Conservation (phyloP, 169 alveolate species). For the Sarcocystis neurona region DNA sequence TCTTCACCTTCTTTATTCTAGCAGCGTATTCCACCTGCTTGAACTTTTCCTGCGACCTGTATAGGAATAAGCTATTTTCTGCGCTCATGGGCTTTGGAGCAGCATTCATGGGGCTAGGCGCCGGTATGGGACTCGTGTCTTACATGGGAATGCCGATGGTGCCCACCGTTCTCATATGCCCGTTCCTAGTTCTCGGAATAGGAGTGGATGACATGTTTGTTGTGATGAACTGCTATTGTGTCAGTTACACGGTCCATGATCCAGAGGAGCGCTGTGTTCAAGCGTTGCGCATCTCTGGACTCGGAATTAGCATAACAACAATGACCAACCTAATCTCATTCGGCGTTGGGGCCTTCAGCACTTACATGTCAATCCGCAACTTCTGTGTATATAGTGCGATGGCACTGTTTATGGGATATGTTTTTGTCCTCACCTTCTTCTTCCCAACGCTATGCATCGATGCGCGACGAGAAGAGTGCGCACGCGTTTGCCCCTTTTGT, state of each 20-base stretch:
- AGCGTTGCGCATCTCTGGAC: slow-evolving; percentile 68
- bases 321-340: slow-evolving; percentile 62
- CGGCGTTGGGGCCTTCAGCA: slow-evolving; percentile 65
- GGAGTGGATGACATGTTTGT: slow-evolving; percentile 78
- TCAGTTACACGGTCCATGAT: slow-evolving; percentile 71
- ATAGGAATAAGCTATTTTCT: slow-evolving; percentile 61
- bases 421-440: slow-evolving; percentile 62
- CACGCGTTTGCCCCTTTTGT: slow-evolving; percentile 59
- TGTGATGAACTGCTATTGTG: slow-evolving; percentile 71
- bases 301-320: slow-evolving; percentile 70
- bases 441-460: slow-evolving; percentile 65
- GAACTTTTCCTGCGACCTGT: slow-evolving; percentile 76
- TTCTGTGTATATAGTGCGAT: slow-evolving; percentile 65
- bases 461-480: slow-evolving; percentile 62
- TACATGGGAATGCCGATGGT: slow-evolving; percentile 74
- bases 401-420: slow-evolving; percentile 61
- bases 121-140: slow-evolving; percentile 75
- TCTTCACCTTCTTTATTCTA: slow-evolving; percentile 73
- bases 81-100: slow-evolving; percentile 78
- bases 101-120: slow-evolving; percentile 74
- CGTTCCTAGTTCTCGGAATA: slow-evolving; percentile 76
- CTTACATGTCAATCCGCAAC: slow-evolving; percentile 67
- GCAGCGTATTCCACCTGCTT: slow-evolving; percentile 71
- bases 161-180: slow-evolving; percentile 75
- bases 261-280: slow-evolving; percentile 72